Conservation (phyloP, 345 rosid species). For the Pseudoturritis turrita region DNA sequence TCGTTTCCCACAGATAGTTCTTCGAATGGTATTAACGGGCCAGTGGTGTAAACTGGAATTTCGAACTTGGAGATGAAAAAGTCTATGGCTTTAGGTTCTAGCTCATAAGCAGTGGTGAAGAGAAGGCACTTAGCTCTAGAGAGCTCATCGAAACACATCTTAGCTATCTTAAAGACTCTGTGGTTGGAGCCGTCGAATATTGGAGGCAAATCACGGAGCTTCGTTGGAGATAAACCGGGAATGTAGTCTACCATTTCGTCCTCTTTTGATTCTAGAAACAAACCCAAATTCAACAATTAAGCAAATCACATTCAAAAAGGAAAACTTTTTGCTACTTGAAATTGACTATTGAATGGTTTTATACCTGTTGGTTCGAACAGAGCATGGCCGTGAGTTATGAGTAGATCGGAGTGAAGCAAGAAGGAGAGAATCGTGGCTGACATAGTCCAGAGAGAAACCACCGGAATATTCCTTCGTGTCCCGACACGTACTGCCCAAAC, state of each 20-base stretch:
- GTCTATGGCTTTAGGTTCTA: slow-evolving; percentile 41
- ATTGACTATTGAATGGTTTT: background rate
- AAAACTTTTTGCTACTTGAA: background rate
- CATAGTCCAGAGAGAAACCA: slow-evolving; percentile 48
- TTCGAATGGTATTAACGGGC: slow-evolving; percentile 40
- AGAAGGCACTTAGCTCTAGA: slow-evolving; percentile 47
- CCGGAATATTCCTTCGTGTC: slow-evolving; percentile 40
- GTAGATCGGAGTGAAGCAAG: slow-evolving; percentile 24
- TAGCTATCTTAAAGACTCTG: background rate
- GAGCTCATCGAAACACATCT: slow-evolving; percentile 31
- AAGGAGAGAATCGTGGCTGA: slow-evolving; percentile 36
- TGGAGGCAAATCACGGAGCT: slow-evolving; percentile 26
- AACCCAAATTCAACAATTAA: background rate
- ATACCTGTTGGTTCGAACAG: slow-evolving; percentile 33
- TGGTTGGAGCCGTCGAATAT: slow-evolving; percentile 19
- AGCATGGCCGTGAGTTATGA: slow-evolving; percentile 24
- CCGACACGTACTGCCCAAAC: slow-evolving; percentile 39
- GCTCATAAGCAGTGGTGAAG: slow-evolving; percentile 45
- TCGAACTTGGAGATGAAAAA: slow-evolving; percentile 12
- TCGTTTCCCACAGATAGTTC: background rate
- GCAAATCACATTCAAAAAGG: background rate
- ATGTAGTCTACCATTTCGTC: slow-evolving; percentile 32
- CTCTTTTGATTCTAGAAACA: slow-evolving; percentile 18
- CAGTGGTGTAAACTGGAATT: slow-evolving; percentile 34
- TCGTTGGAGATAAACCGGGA: slow-evolving; percentile 33